Base-by-base conservation (phyloP, 768 basidiomycete genomes). In the Lentinula detonsa region DNA sequence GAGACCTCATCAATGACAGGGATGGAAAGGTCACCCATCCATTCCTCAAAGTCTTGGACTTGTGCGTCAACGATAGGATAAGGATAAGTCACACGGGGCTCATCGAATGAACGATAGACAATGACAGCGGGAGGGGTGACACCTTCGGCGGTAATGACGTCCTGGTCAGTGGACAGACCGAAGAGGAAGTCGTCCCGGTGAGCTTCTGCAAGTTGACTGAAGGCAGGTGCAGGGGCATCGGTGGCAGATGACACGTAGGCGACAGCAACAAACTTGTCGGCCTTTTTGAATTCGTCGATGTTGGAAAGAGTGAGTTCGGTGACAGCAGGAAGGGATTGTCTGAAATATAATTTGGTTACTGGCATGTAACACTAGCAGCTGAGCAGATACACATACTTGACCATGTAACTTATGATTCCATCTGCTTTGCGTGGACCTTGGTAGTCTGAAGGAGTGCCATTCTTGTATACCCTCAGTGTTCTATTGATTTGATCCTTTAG, bases 111-210 rank as follows among this genome's bases (percentile, higher is more conserved):
- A 66, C 97, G 94, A 82, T 96, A 98, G 64, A 95, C 84, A 62
- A 98, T 87, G 58, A 99, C 81, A 40, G 94, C 83, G 15, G 97
- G 95, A 42, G 89, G 81, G 11, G 82, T 83, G 57, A 94, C 85
- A 59, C 85, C 88, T 54, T 87, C 93, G 48, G 81, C 85, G 65
- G 81, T 81, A 67, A 85, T 84, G 57, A 81, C 82, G 11, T 80
- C 85, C 40, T 82, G 73, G 71, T 97, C 94, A 58, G 87, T 87
- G 61, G 86, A 79, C 52, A 90, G 72, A 73, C 97, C 97, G 67
- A 99, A 99, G 57, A 98, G 88, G 74, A 87, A 98, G 63, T 88
- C 87, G 61, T 99, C 96, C 62, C 97, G 93, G 74, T 93, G 89
- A 63, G 84, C 82, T 68, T 95, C 86, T 62, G 97, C 96, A 62